A percentile compares a stretch with the other conserved stretches of the same genome.
Conservation (phyloP, 2,329 filamentous ascomycete species). For the Aureobasidium sp. region DNA sequence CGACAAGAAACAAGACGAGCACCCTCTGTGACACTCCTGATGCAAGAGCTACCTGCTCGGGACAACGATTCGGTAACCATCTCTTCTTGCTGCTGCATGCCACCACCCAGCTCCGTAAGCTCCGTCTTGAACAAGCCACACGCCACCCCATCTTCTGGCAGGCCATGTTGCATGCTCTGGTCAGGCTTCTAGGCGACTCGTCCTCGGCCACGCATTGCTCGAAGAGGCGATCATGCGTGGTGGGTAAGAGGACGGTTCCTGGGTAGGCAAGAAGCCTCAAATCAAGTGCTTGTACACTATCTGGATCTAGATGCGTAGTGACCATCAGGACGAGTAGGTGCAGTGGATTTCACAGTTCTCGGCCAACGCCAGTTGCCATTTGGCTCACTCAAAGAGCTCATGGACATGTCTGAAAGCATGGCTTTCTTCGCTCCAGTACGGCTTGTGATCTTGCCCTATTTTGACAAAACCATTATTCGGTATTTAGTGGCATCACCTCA, state of each 20-base stretch:
- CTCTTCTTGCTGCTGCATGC: background rate
- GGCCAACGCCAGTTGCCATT: constrained; percentile 56
- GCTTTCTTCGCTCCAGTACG: constrained; percentile 59
- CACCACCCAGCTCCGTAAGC: background rate
- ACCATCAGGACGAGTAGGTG: constrained; percentile 70
- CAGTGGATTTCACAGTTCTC: constrained; percentile 58
- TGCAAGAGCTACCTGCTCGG: background rate
- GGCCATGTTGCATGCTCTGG: background rate
- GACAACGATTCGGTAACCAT: background rate
- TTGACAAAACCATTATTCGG: constrained; percentile 22
- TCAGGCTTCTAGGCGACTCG: constrained; percentile 20
- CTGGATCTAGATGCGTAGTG: constrained; percentile 76
- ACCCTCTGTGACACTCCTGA: background rate
- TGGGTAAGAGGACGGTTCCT: constrained; percentile 61
- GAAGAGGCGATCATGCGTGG: constrained; percentile 78
- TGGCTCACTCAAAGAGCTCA: constrained; percentile 71
- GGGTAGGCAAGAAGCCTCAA: constrained; percentile 59
- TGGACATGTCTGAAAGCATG: constrained; percentile 66
- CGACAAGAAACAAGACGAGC: constrained; percentile 36
- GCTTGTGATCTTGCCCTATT: constrained; percentile 51
- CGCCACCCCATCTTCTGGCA: background rate
- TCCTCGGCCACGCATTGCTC: constrained; percentile 66
- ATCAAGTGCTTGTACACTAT: constrained; percentile 66
- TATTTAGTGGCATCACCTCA: background rate
- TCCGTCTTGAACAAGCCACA: background rate